Base-by-base conservation (phyloP, 1,284 basidiomycete genomes). In the Fomitopsis schrenkii region DNA sequence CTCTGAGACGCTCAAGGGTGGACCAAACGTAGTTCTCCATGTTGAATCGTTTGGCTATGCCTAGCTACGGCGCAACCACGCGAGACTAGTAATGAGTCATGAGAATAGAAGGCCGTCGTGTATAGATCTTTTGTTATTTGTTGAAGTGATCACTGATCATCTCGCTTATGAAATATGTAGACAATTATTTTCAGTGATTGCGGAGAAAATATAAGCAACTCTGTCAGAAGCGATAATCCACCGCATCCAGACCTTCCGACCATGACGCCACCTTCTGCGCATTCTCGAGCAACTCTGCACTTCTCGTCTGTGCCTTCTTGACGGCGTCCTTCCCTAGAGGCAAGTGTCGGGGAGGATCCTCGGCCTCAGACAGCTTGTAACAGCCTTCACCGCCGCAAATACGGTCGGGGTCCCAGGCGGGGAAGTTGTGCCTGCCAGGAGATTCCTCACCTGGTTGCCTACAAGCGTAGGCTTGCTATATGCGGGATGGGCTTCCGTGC, bases 1-100 rank as follows among this genome's bases (percentile, higher is more conserved):
- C n/a, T 42, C 50, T 5, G 72, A 69, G 17, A 66, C 80, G 2
- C 65, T 83, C 55, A 71, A 71, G 14, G 80, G 81, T 30, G 76
- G 77, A 0, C 75, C 81, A 2, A 78, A 71, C 55, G 73, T 83
- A 19, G 74, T 72, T 12, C 67, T 83, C 30, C 77, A 81, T 66
- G 76, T 82, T 15, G 83, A 84, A 65, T 73, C 77, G 38, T 83
- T 79, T 68, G 80, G 79, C 15, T 79, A 77, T 55, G 76, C 76
- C 22, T 68, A 52, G 26, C 22, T 22, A 26, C 19, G 7, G 38
- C 3, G 2, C 35, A 12, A 7, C 35, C 35, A 36, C 35, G 35
- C 6, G 10, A 12, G 2, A 36, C 10, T 6, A 12, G 35, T 12
- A 36, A 36, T 36, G 35, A 36, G 7, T 36, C 35, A 36, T 36